These are phyloP conservation scores for Aspergillus sp. DNA, from an alignment of 2,329 filamentous ascomycete genomes.

Conservation along the genomic window DNA sequence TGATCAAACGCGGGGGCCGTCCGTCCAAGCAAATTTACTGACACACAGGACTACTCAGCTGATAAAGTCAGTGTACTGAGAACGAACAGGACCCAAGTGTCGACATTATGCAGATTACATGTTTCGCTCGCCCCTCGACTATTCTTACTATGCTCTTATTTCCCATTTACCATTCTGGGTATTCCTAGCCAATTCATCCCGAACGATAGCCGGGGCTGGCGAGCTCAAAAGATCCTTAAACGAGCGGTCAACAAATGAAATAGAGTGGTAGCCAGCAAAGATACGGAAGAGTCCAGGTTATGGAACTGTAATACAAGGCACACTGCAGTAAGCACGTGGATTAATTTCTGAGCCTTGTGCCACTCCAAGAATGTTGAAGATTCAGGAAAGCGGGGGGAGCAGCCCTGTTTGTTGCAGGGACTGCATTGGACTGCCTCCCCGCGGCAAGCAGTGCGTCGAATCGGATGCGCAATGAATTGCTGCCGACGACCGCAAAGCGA, in stretches of 20 bases:
- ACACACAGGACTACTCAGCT: no score
- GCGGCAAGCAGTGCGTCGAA: slow-evolving; percentile 4
- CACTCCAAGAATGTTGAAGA: neutral
- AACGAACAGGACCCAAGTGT: no score
- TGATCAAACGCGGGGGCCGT: neutral
- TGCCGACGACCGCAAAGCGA: slow-evolving; percentile 14
- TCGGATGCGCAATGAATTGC: slow-evolving; percentile 5
- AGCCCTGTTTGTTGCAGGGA: neutral
- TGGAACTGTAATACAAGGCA: neutral
- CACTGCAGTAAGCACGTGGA: slow-evolving; percentile 4
- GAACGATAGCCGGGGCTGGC: neutral
- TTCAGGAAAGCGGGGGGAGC: neutral
- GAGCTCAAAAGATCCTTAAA: neutral
- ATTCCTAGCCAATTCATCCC: neutral
- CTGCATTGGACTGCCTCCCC: slow-evolving; percentile 4
- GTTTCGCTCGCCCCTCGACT: no score
- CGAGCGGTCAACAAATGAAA: neutral
- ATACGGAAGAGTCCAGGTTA: neutral
- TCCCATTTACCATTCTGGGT: neutral
- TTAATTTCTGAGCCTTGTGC: neutral
- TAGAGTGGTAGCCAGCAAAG: neutral
- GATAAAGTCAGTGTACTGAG: no score
- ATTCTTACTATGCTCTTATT: neutral
- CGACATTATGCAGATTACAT: neutral
- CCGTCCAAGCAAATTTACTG: neutral